Base-by-base conservation (phyloP, 2,329 filamentous ascomycete genomes). In the Apiospora koreana region DNA sequence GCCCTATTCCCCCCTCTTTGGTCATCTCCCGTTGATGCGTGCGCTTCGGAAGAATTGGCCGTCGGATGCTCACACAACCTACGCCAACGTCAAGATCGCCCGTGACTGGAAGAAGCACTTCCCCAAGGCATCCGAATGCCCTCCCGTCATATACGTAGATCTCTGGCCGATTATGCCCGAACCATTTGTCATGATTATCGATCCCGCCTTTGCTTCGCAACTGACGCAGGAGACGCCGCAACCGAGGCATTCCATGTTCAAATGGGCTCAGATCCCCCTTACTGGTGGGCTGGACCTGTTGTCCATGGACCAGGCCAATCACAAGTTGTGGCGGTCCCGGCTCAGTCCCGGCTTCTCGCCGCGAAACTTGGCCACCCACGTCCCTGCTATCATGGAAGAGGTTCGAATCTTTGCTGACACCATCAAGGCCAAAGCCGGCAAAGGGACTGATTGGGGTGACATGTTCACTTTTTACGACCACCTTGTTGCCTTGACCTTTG, bases 291-390 rank as follows among this genome's bases (percentile, higher is more conserved):
- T 28, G 48, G 48, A 54, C 48, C 18, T 54, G 48, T 16, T 31
- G 48, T 28, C 48, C 25, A 8, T 28, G 12, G 48, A 54, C 25
- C 23, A 1, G 48, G 23, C 23, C 25, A 31, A 28, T 5, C 82
- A 81, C 80, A 79, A 78, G 69, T 73, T 70, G 35, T 76, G 77
- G 75, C 73, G 79, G 45, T 73, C 71, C n/a, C 69, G 77, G n/a
- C 81, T 81, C 74, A 80, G 79, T 70, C 77, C 77, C 1, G 80
- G 79, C 5, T 82, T 82, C 69, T 75, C 77, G 0, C 71, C 74
- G 48, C 75, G 75, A 65, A 80, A 81, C 68, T 42, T 82, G 48
- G 75, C 77, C 66, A 74, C 75, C 1, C 62, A 80, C 46, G 46
- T 48, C 46, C 46, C 46, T 3, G n/a, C 46, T 10, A 48, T 48